Evolutionary conservation across 2,329 filamentous ascomycete genomes (phyloP).

Genomic region (Endocalyx cinctus): DNA sequence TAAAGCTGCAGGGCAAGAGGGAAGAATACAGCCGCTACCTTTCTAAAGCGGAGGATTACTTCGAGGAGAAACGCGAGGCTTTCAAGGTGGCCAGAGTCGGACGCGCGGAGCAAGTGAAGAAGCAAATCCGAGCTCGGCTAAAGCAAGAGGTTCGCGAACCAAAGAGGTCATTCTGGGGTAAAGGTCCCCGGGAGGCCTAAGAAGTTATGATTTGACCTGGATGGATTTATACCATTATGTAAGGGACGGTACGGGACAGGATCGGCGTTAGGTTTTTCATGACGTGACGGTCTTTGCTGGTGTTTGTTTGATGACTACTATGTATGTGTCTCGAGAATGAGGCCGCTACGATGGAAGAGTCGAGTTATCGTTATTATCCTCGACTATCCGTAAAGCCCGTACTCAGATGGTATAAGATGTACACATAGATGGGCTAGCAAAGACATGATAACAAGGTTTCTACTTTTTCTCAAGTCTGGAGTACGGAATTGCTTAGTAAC

Average conservation of each 20-base stretch:
- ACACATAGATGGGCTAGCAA: no score
- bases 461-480: no score
- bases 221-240: no score
- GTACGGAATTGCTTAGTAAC: no score
- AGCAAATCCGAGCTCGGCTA: slow-evolving; percentile 21
- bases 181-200: slow-evolving; percentile 12
- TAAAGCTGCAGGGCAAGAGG: slow-evolving; percentile 46
- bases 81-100: slow-evolving; percentile 26
- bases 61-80: slow-evolving; percentile 32
- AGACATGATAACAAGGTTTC: no score
- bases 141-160: slow-evolving; percentile 20
- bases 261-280: slow-evolving; percentile 24
- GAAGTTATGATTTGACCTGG: no score
- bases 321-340: slow-evolving; percentile 7
- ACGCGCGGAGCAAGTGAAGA: slow-evolving; percentile 21
- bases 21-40: slow-evolving; percentile 43
- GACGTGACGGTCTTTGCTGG: slow-evolving; percentile 17
- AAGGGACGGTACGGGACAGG: slow-evolving; percentile 18
- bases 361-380: slow-evolving; percentile 3
- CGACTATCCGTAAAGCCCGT: no score
- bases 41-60: slow-evolving; percentile 40
- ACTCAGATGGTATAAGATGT: no score
- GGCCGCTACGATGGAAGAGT: slow-evolving; percentile 9
- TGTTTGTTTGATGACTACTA: slow-evolving; percentile 10
- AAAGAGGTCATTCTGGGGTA: slow-evolving; percentile 21